A percentile compares a stretch with the other conserved stretches of the same genome.
phyloP scores from a whole-genome alignment of 2,329 filamentous ascomycete genomes.

The Incumbomyces lentus region DNA sequence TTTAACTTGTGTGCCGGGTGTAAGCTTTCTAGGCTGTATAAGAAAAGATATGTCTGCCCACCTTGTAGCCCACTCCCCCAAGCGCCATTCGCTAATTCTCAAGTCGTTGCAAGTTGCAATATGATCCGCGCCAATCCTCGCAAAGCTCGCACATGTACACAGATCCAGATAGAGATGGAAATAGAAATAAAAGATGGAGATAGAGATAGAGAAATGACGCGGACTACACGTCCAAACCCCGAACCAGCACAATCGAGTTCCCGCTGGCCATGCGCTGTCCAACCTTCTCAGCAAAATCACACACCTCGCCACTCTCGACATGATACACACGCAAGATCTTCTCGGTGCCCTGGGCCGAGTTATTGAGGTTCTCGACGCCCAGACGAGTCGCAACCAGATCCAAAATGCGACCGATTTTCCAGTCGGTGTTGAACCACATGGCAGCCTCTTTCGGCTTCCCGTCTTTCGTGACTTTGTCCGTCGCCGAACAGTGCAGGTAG shows the following conservation, averaged over 20 bases:
- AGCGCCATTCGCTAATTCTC: too few species aligned
- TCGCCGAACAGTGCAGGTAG: constrained; percentile 83
- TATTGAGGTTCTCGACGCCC: constrained; percentile 37
- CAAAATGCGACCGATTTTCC: constrained; percentile 66
- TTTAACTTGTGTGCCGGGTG: too few species aligned
- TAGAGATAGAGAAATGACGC: too few species aligned
- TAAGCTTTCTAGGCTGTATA: too few species aligned
- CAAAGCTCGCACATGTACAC: too few species aligned
- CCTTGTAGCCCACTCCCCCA: too few species aligned
- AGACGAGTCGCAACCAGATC: constrained; percentile 35
- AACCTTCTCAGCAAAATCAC: constrained; percentile 83
- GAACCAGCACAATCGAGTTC: constrained; percentile 78
- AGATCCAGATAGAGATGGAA: too few species aligned
- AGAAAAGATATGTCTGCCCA: too few species aligned
- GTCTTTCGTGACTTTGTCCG: constrained; percentile 65
- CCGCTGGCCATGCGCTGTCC: constrained; percentile 61
- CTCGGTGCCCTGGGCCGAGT: constrained; percentile 40
- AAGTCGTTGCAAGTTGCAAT: too few species aligned
- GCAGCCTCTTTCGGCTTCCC: constrained; percentile 72
- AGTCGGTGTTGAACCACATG: constrained; percentile 73
- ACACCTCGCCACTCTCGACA: constrained; percentile 73
- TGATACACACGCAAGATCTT: constrained; percentile 82
- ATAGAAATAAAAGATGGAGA: too few species aligned
- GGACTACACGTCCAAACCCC: constrained; percentile 58
- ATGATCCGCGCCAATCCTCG: too few species aligned